Evolutionary conservation across 2,329 filamentous ascomycete genomes (phyloP).

Genomic region (Geosmithia morbida): DNA sequence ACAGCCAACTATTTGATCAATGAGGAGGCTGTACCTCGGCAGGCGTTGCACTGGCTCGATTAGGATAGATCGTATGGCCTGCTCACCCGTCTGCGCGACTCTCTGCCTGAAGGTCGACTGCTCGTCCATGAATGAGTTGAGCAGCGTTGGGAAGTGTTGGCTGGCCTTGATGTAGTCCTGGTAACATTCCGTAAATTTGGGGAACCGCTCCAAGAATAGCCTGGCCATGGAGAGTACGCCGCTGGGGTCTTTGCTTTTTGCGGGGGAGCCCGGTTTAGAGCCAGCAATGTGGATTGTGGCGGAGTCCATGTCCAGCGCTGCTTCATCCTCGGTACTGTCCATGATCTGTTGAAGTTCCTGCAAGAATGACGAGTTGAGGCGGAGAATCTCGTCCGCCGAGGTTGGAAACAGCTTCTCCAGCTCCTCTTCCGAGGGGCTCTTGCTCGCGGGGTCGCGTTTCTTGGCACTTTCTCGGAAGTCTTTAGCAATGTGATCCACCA

Average conservation of each 20-base stretch:
- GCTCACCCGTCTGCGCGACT: conserved; percentile 74
- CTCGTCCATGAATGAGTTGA: conserved; percentile 66
- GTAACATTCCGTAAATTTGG: conserved; percentile 81
- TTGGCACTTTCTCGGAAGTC: conserved; percentile 64
- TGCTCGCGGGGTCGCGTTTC: conserved; percentile 40
- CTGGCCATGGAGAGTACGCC: conserved; percentile 68
- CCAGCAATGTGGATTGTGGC: conserved; percentile 24
- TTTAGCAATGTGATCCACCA: conserved; percentile 67
- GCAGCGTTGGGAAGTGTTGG: conserved; percentile 68
- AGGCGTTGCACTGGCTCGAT: conserved; percentile 94
- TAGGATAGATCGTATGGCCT: conserved; percentile 75
- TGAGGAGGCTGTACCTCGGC: conserved; percentile 87
- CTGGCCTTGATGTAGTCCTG: conserved; percentile 87
- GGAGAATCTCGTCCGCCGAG: conserved; percentile 66
- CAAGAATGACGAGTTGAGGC: conserved; percentile 71
- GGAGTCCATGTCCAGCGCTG: conserved; percentile 60
- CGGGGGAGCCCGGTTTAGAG: conserved; percentile 28
- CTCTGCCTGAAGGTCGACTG: conserved; percentile 72
- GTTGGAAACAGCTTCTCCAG: conserved; percentile 67
- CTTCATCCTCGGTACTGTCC: conserved; percentile 71
- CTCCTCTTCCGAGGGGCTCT: conserved; percentile 58
- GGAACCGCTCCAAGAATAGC: conserved; percentile 81
- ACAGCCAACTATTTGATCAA: conserved; percentile 84
- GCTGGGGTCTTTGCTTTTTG: conserved; percentile 50
- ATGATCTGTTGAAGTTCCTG: conserved; percentile 61